Base-by-base conservation (phyloP, 2,329 filamentous ascomycete genomes). In the Chaetomium olivaceum region DNA sequence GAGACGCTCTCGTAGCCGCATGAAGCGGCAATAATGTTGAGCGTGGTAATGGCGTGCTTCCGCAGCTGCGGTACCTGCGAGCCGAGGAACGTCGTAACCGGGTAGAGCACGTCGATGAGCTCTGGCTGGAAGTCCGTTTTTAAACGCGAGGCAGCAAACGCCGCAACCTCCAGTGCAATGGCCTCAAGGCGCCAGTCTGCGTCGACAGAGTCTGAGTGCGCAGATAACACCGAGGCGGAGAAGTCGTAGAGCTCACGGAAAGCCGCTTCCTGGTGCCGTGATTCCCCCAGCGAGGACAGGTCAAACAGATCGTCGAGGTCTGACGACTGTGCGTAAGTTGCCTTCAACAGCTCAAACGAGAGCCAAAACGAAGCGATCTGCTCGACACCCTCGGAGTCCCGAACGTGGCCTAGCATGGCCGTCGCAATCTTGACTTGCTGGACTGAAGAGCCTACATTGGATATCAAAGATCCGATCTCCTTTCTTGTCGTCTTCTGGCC, bases 101-200 rank as follows among this genome's bases (percentile, higher is more conserved):
- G 93, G 75, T 97, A 99, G 14, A 99, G 80, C 0, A 93, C 88
- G 71, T 99, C 95, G 59, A 97, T 92, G 11, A 99, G 83, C 74
- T 98, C 94, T 2, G 88, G 85, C 3, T 91, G 87, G 76, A 97
- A 99, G 0, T 86, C 85, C 60, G 83, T 75, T 23, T 87, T 84
- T 46, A 90, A 81, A 21, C 86, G 86, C 29, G 85, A 82, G 2
- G 94, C 91, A 67, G 92, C 89, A 63, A 94, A 85, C 0, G 93
- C 89, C 7, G 93, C 82, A 1, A 90, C 85, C 75, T 98, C 94
- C 1, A 99, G 79, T 0, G 93, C 90, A 39, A 97, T 83, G 1
- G 92, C 91, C 74, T 90, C 86, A 23, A 92, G 77, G 36, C 89
- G 86, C 90, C 91, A 93, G 73, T 95, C 89, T 0, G 74, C 64